Base-by-base conservation (phyloP, 225 moss, liverwort and hornwort species). In the Anthoceros angustus region DNA sequence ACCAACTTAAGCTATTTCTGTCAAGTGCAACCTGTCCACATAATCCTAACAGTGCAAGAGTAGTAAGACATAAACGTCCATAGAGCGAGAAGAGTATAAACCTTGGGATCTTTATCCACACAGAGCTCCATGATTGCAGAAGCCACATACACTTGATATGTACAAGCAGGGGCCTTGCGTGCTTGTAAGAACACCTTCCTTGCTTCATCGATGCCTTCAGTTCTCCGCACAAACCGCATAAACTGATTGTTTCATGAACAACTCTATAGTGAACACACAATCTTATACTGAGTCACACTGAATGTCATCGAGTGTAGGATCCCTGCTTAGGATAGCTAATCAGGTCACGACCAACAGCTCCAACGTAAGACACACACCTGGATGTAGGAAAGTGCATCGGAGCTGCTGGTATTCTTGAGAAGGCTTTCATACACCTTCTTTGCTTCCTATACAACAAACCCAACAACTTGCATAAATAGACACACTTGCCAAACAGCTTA, bases 71-170 rank as follows among this genome's bases (percentile, higher is more conserved):
- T 16, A 40, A 18, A 65, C 14, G 32, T 12, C 20, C 12, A 15
- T 10, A 43, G 32, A 20, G 15, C 12, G 26, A 62, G 7, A 10
- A 42, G 25, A 25, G 42, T 38, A 3, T 48, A 40, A 68, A 89
- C 98, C 89, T 98, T 98, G 15, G 98, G 92, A 86, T 92, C 98
- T 71, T 98, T 98, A 73, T 98, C 98, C 79, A 92, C 76, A 78
- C 98, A 98, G 21, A 98, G 86, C 75, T 98, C 98, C 86, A 98
- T 85, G 63, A 81, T 92, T 49, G 98, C 92, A 32, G 98, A 98
- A 70, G 98, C 98, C 64, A 98, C 98, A 77, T 92, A 98, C 4
- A 98, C 89, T 74, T 98, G 98, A 69, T 81, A 98, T n/a, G 98
- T 98, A 70, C 98, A 89, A 69, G 79, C 85, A 73, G 92, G 81